These are phyloP conservation scores for Cladosporium sp. DNA, from an alignment of 2,329 filamentous ascomycete genomes.

Conservation along the genomic window DNA sequence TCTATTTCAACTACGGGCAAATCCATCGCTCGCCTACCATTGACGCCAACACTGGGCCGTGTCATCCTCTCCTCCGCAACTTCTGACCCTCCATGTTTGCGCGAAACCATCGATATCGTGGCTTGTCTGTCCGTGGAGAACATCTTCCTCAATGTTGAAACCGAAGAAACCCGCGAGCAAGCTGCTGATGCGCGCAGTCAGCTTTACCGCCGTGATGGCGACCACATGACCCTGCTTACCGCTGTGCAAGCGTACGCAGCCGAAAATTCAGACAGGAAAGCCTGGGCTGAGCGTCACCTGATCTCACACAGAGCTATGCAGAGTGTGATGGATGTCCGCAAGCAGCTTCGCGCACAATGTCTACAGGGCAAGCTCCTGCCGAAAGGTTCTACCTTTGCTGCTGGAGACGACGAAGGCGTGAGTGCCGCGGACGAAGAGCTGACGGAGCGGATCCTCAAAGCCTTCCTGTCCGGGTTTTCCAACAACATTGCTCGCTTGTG, in stretches of 20 bases:
- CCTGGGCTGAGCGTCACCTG: constrained; percentile 56
- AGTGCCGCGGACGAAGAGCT: constrained; percentile 47
- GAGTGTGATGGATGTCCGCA: constrained; percentile 61
- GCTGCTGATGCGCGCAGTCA: constrained; percentile 53
- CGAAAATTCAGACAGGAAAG: constrained; percentile 55
- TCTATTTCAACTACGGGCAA: constrained; percentile 68
- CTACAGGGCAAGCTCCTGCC: constrained; percentile 41
- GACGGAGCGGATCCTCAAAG: constrained; percentile 51
- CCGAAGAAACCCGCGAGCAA: constrained; percentile 57
- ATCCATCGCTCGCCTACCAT: constrained; percentile 76
- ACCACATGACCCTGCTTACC: constrained; percentile 59
- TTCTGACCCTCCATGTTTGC: constrained; percentile 66
- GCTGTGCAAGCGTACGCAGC: constrained; percentile 57
- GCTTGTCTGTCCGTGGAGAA: constrained; percentile 62
- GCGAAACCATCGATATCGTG: constrained; percentile 82
- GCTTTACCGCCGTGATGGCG: constrained; percentile 57
- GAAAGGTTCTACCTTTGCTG: background rate
- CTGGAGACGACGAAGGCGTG: constrained; percentile 6
- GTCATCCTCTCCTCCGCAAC: constrained; percentile 76
- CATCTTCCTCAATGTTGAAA: constrained; percentile 57
- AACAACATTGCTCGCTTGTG: constrained; percentile 58
- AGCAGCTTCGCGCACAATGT: constrained; percentile 57
- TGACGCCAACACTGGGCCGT: constrained; percentile 74
- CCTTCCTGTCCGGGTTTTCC: constrained; percentile 56
- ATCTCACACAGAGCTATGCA: constrained; percentile 63